Evolutionary conservation across 768 basidiomycete genomes (phyloP).

Genomic region (Tricholoma sp.): DNA sequence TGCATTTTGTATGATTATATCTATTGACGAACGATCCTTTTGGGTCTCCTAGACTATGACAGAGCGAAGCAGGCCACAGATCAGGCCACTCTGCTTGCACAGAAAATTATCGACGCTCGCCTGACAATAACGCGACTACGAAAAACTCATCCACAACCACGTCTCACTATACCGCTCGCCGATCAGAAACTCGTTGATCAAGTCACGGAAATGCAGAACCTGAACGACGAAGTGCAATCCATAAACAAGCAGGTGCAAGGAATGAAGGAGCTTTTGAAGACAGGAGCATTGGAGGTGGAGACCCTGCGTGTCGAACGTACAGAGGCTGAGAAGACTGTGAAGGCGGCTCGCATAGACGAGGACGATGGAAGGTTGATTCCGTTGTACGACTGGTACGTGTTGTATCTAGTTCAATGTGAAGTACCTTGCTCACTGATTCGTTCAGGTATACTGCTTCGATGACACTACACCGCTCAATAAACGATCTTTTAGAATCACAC

Average conservation of each 20-base stretch:
- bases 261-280: slow-evolving; percentile 60
- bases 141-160: slow-evolving; percentile 74
- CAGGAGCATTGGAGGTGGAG: slow-evolving; percentile 50
- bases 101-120: slow-evolving; percentile 80
- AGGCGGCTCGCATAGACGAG: slow-evolving; percentile 49
- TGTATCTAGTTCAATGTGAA: background rate
- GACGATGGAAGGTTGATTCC: slow-evolving; percentile 62
- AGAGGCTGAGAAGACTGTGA: slow-evolving; percentile 67
- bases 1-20: no score
- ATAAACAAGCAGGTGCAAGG: slow-evolving; percentile 45
- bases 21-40: background rate
- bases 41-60: slow-evolving; percentile 49
- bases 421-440: background rate
- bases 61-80: slow-evolving; percentile 47
- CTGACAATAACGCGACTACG: slow-evolving; percentile 76
- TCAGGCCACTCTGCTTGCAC: slow-evolving; percentile 56
- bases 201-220: slow-evolving; percentile 72
- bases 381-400: slow-evolving; percentile 64
- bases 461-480: slow-evolving; percentile 55
- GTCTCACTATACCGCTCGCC: slow-evolving; percentile 73
- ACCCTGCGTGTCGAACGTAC: slow-evolving; percentile 53
- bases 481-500: slow-evolving; percentile 54
- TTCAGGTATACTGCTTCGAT: slow-evolving; percentile 70
- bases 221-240: slow-evolving; percentile 59
- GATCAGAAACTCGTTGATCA: slow-evolving; percentile 71